These are phyloP conservation scores for Fusarium falciforme DNA, from an alignment of 2,329 filamentous ascomycete species.

Conservation along the genomic window DNA sequence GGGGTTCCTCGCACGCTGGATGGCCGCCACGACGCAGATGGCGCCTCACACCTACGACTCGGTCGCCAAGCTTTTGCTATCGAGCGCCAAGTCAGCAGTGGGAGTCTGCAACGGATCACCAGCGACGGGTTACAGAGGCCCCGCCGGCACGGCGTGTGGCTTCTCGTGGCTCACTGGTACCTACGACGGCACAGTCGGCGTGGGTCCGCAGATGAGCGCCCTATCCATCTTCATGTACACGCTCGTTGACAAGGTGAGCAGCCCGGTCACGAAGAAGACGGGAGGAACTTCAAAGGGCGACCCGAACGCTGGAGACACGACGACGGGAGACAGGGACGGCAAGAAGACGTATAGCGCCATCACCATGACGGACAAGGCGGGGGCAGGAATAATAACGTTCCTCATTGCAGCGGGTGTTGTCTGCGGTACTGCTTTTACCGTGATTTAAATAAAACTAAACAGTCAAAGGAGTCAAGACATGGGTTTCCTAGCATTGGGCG, in stretches of 20 bases:
- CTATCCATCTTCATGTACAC: constrained; percentile 72
- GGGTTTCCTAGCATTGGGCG: constrained; percentile 3
- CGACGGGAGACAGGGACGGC: constrained; percentile 37
- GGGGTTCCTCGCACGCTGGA: constrained; percentile 77
- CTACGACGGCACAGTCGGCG: constrained; percentile 71
- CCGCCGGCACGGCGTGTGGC: constrained; percentile 72
- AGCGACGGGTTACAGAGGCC: constrained; percentile 59
- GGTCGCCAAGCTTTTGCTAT: constrained; percentile 63
- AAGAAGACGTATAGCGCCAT: constrained; percentile 49
- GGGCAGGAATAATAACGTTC: constrained; percentile 67
- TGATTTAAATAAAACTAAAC: not conserved
- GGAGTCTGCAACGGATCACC: constrained; percentile 62
- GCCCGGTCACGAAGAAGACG: constrained; percentile 62
- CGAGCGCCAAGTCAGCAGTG: constrained; percentile 65
- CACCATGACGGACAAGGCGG: constrained; percentile 63
- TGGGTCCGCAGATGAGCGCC: constrained; percentile 78
- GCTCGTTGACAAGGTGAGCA: constrained; percentile 57
- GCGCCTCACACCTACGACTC: constrained; percentile 62
- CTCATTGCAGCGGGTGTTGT: constrained; percentile 61
- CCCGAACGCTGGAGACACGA: constrained; percentile 55
- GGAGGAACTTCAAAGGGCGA: constrained; percentile 71
- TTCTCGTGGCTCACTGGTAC: constrained; percentile 68
- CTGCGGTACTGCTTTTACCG: constrained; percentile 57
- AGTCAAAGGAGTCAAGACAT: not conserved
- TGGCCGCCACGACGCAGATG: constrained; percentile 66